Evolutionary conservation across 139 green algal species (phyloP).

Genomic region (Mesotaenium endlicherianum): DNA sequence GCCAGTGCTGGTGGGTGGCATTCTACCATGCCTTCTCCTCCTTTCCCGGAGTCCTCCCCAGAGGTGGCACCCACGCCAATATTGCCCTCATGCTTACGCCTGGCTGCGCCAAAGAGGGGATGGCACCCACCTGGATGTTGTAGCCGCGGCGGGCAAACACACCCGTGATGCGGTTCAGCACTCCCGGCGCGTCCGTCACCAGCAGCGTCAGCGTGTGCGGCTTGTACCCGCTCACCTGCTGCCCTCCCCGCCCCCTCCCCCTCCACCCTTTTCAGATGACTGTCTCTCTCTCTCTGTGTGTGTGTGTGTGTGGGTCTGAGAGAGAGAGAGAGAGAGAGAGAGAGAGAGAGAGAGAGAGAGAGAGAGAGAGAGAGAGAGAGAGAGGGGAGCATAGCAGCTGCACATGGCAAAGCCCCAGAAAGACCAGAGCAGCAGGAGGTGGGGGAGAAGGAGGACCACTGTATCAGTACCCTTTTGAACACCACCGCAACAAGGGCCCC

Average conservation of each 20-base stretch:
- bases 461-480: no score
- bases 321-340: not conserved
- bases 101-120: not conserved
- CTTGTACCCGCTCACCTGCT: not conserved
- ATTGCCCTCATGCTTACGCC: not conserved
- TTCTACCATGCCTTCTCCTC: not conserved
- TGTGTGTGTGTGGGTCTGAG: not conserved
- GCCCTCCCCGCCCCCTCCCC: not conserved
- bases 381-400: not conserved
- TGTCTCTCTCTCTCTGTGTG: not conserved
- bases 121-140: conserved; percentile 82
- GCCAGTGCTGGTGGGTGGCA: not conserved
- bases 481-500: no score
- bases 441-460: no score
- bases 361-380: conserved; percentile 3
- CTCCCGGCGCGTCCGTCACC: conserved; percentile 84
- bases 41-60: not conserved
- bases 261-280: not conserved
- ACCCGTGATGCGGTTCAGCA: conserved; percentile 91
- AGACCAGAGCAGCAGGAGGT: not conserved
- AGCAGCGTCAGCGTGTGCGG: conserved; percentile 83
- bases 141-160: conserved; percentile 95
- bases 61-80: not conserved
- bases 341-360: conserved; percentile 1
- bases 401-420: not conserved